Conservation (phyloP, 169 alveolate species). For the Babesia ovis region DNA sequence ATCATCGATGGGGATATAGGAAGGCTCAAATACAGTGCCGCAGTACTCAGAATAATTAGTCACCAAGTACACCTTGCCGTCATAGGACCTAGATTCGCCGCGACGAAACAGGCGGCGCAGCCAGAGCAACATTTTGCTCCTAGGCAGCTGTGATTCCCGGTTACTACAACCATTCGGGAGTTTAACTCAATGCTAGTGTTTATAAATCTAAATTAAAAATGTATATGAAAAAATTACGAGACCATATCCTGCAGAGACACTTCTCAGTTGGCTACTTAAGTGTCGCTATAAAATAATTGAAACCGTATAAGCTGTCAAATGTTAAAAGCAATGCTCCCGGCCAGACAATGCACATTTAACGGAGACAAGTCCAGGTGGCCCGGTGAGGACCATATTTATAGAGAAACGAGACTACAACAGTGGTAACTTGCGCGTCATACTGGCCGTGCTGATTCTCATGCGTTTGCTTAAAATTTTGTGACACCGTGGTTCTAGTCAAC, state of each 20-base stretch:
- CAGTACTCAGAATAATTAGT: constrained; percentile 32
- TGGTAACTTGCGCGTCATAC: background rate
- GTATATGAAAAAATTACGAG: too few relatives aligned
- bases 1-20: constrained; percentile 22
- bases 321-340: background rate
- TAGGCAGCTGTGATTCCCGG: background rate
- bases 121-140: constrained; percentile 26
- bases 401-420: background rate
- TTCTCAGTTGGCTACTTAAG: too few relatives aligned
- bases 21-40: constrained; percentile 29
- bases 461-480: background rate
- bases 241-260: too few relatives aligned
- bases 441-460: background rate
- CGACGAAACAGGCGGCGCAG: background rate
- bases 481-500: background rate
- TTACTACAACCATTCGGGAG: background rate
- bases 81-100: background rate
- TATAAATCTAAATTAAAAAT: too few relatives aligned
- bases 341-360: background rate
- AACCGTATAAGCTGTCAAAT: background rate
- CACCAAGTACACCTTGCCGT: constrained; percentile 30
- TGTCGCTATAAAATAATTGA: background rate
- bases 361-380: background rate
- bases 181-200: too few relatives aligned
- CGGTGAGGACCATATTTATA: background rate